Percentiles rank a stretch among this genome's conserved stretches.
Evolutionary conservation across 257 asterid genomes (phyloP).

Genomic region (Datura wrightii): DNA sequence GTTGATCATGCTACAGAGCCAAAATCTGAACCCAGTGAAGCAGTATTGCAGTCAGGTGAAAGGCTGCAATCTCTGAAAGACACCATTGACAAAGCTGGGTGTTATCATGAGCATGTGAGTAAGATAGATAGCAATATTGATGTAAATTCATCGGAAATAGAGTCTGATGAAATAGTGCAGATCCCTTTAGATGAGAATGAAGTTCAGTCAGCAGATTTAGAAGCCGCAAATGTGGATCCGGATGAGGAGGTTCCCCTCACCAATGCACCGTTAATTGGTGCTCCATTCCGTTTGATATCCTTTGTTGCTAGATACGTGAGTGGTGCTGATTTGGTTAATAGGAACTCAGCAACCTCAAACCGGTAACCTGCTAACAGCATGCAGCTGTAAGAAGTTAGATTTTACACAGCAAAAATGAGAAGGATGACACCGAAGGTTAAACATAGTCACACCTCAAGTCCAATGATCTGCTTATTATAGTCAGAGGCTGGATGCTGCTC

Average conservation of each 20-base stretch:
- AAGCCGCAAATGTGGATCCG: slow-evolving; percentile 44
- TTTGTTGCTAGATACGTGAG: slow-evolving; percentile 92
- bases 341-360: slow-evolving; percentile 42
- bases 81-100: slow-evolving; percentile 42
- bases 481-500: background rate
- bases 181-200: slow-evolving; percentile 73
- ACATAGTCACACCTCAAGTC: background rate
- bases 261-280: slow-evolving; percentile 90
- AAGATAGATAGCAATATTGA: slow-evolving; percentile 31
- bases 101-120: slow-evolving; percentile 35
- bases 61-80: slow-evolving; percentile 48
- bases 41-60: slow-evolving; percentile 40
- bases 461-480: slow-evolving; percentile 14
- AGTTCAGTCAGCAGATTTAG: slow-evolving; percentile 37
- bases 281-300: slow-evolving; percentile 95
- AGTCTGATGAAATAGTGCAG: slow-evolving; percentile 73
- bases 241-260: slow-evolving; percentile 53
- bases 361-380: background rate
- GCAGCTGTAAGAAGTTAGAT: background rate
- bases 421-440: background rate
- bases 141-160: slow-evolving; percentile 52
- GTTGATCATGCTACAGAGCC: slow-evolving; percentile 40
- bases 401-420: background rate
- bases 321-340: slow-evolving; percentile 89
- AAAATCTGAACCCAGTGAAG: slow-evolving; percentile 43